These are phyloP conservation scores for Glycine soja DNA, from an alignment of 306 rosid genomes.

Conservation along the genomic window DNA sequence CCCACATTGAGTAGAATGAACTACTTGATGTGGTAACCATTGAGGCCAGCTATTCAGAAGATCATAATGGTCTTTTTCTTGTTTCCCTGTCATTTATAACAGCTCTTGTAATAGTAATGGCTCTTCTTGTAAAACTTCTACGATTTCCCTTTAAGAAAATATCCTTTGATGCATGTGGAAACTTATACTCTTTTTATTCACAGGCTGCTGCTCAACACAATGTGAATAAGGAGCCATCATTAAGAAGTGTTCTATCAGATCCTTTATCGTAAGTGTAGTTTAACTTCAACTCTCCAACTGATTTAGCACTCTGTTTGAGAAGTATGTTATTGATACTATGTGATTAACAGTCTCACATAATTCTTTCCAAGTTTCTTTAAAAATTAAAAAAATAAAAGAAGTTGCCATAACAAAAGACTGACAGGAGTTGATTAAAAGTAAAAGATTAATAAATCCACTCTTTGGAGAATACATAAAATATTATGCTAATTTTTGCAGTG, in stretches of 20 bases:
- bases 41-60: constrained; percentile 40
- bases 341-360: not conserved
- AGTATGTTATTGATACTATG: constrained; percentile 32
- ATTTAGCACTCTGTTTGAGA: constrained; percentile 34
- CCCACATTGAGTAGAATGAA: too few relatives aligned
- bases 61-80: constrained; percentile 23
- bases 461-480: constrained; percentile 13
- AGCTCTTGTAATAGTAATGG: constrained; percentile 6
- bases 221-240: constrained; percentile 76
- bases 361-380: not conserved
- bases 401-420: not conserved
- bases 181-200: constrained; percentile 39
- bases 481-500: constrained; percentile 34
- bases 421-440: constrained; percentile 13
- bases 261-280: constrained; percentile 82
- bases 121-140: constrained; percentile 13
- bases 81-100: constrained; percentile 25
- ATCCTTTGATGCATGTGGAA: constrained; percentile 26
- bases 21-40: not conserved
- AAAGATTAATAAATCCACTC: not conserved
- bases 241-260: constrained; percentile 95
- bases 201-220: constrained; percentile 70
- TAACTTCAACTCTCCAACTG: constrained; percentile 28
- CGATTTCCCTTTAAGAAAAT: constrained; percentile 17
- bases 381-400: not conserved